Percentiles rank a stretch among this genome's conserved stretches.
These are phyloP conservation scores for Nitzschia putrida DNA, from an alignment of 108 stramenopile species.

Conservation along the genomic window DNA sequence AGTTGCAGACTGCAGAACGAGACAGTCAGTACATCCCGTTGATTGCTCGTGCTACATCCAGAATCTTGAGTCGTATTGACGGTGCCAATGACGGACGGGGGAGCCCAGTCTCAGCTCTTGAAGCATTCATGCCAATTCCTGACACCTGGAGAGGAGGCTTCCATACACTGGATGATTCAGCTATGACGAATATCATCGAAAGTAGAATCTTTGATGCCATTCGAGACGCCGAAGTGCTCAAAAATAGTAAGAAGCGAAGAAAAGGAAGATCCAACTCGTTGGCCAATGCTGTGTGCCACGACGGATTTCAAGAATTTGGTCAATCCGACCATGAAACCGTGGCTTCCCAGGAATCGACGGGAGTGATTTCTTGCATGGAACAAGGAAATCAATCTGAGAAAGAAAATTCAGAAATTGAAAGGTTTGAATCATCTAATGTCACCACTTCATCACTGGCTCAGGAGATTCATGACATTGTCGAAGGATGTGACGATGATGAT, in stretches of 20 bases:
- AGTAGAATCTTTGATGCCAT: background rate
- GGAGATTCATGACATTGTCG: background rate
- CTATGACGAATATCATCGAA: background rate
- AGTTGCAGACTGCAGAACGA: conserved; percentile 66
- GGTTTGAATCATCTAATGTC: no score
- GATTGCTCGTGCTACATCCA: conserved; percentile 59
- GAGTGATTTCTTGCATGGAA: no score
- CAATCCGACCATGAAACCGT: background rate
- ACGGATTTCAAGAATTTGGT: background rate
- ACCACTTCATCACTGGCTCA: no score
- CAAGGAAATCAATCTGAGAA: no score
- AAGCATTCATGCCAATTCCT: background rate
- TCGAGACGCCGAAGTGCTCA: background rate
- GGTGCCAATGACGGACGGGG: background rate
- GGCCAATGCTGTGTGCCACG: background rate
- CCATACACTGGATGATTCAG: background rate
- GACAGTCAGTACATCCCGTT: conserved; percentile 72
- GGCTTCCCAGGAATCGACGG: no score
- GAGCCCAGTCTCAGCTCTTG: background rate
- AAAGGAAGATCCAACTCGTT: background rate
- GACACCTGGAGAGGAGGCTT: background rate
- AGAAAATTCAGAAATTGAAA: no score
- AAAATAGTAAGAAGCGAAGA: background rate
- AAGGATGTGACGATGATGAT: conserved; percentile 1
- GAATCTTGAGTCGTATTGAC: conserved; percentile 25